Evolutionary conservation across 345 rosid species (phyloP).

Genomic region (Populus nigra): DNA sequence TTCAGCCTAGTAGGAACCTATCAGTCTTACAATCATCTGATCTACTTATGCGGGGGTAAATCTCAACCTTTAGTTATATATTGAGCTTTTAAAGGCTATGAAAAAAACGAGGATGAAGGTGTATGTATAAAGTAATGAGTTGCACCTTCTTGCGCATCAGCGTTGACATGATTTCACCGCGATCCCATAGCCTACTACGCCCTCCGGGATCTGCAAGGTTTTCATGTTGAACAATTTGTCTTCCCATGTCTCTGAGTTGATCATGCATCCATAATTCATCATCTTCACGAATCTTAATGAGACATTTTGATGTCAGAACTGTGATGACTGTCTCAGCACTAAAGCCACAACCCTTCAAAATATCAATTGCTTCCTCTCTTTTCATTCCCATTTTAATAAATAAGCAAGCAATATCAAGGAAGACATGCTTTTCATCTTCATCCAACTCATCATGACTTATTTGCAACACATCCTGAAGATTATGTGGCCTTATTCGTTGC

Average conservation of each 20-base stretch:
- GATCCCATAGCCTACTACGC: constrained; percentile 62
- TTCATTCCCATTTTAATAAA: constrained; percentile 41
- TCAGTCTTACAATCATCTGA: too few species aligned
- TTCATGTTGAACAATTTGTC: constrained; percentile 43
- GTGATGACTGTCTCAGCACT: constrained; percentile 43
- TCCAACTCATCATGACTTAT: constrained; percentile 59
- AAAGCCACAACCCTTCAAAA: constrained; percentile 60
- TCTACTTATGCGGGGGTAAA: too few species aligned
- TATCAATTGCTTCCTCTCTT: constrained; percentile 43
- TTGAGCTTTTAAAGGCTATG: too few species aligned
- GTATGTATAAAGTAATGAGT: background rate
- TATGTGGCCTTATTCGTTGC: constrained; percentile 15
- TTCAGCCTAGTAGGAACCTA: too few species aligned
- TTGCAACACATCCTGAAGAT: constrained; percentile 43
- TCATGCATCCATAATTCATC: constrained; percentile 66
- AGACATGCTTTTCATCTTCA: constrained; percentile 39
- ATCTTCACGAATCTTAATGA: constrained; percentile 38
- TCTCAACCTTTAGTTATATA: too few species aligned
- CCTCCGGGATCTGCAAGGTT: background rate
- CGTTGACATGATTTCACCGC: constrained; percentile 39
- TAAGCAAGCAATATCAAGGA: constrained; percentile 72
- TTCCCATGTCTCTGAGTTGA: constrained; percentile 76
- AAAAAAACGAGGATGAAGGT: too few species aligned
- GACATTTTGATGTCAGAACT: constrained; percentile 50
- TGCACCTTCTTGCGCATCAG: constrained; percentile 45